Evolutionary conservation across 2,329 filamentous ascomycete species (phyloP), one percentile per base, ranked within the genome.

Genomic region (Pseudophaeomoniella oleicola): DNA sequence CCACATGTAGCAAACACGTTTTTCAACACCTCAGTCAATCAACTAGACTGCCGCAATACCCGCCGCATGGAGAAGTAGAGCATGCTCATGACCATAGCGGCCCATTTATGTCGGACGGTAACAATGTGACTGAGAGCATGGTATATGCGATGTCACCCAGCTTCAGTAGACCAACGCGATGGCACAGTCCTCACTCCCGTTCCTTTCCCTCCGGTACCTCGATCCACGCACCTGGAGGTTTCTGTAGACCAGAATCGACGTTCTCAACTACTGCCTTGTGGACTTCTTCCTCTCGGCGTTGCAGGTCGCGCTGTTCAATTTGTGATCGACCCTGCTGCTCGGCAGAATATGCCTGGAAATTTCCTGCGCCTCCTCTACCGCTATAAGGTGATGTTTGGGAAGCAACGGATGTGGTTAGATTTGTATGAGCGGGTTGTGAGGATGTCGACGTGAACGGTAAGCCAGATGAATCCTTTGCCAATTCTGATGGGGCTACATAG

Each of bases 401-500:
- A n/a, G n/a, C n/a, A n/a, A n/a, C n/a, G n/a, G n/a, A n/a, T n/a
- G n/a, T n/a, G n/a, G n/a, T n/a, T n/a, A n/a, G n/a, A n/a, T n/a
- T n/a, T n/a, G n/a, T n/a, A n/a, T n/a, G n/a, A n/a, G 9, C n/a
- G 22, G 22, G 22, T 27, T 27, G 6, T 6, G 22, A 27, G 22
- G 22, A n/a, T 6, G 22, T 27, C 6, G 22, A 27, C 9, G 22
- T 27, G 22, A n/a, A 9, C n/a, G 22, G 22, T 6, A 27, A n/a
- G 6, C 9, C n/a, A n/a, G 22, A n/a, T 9, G 22, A 27, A n/a
- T n/a, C n/a, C n/a, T n/a, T n/a, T n/a, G n/a, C n/a, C n/a, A n/a
- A n/a, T 6, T 9, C 9, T 4, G 36, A 38, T 3, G 42, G 41
- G 4, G 44, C 43, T 4, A 37, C 40, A 19, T 67, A 74, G 58